Base-by-base conservation (phyloP, 2,329 filamentous ascomycete species). In the Colletotrichum simmondsii region DNA sequence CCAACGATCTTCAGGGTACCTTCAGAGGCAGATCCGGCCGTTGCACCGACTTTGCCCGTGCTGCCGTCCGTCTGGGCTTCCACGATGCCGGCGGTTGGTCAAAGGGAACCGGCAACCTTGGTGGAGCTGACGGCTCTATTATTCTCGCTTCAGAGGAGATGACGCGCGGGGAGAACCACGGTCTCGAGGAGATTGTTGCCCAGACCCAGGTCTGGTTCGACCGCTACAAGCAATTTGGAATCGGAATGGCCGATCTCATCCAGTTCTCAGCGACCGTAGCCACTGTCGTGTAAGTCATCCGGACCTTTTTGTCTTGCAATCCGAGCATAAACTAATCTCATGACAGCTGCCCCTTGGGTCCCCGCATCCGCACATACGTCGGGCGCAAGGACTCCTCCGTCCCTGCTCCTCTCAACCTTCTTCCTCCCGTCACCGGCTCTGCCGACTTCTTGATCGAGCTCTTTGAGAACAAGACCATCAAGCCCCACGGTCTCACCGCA, bases 391-490 rank as follows among this genome's bases (percentile, higher is more conserved):
- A 90, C 73, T 83, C 80, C 22, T 78, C 77, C 7, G 78, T 77
- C 8, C 78, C 83, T 3, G 82, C 83, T 7, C 84, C 85, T 0
- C 77, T 75, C 1, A 81, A 82, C 28, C 80, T 86, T 2, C 80
- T 90, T 1, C 88, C 88, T 1, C 79, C 81, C 59, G 79, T 82
- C 1, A 78, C 81, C 57, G 83, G 83, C n/a, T 75, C 79, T 8
- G 86, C 87, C 30, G 81, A 85, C 24, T 83, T 81, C 19, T 79
- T 89, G 53, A 84, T 89, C 69, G 77, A 81, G 30, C 80, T 88
- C 3, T 90, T 89, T 78, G 77, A 80, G 35, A 83, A 85, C 75
- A 90, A 90, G 80, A 89, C 87, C 1, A 88, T 91, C 74, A 81
- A 78, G 24, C 82, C 85, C 0, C 83, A 84, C 49, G 86, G 87